A percentile compares a stretch with the other conserved stretches of the same genome.
Conservation (phyloP, 257 asterid genomes). For the Forsythia viridissima region DNA sequence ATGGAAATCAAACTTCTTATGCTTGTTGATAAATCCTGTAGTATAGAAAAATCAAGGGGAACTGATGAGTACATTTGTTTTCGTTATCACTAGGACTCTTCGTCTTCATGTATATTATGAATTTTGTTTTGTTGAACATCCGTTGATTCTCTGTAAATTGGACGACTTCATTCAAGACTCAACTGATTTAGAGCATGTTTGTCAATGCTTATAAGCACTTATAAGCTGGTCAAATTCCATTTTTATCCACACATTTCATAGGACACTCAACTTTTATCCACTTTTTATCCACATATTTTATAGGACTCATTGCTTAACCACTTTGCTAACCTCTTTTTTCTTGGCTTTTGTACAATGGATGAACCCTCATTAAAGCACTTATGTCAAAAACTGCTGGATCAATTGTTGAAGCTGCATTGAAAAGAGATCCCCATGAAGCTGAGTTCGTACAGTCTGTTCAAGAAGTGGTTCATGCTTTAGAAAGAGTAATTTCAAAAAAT, state of each 20-base stretch:
- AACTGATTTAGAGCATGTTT: background rate
- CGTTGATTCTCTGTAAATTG: background rate
- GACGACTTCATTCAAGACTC: background rate
- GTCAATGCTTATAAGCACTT: no score
- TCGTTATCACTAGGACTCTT: background rate
- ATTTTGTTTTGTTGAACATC: background rate
- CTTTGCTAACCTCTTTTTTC: background rate
- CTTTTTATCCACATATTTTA: no score
- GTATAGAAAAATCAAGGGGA: background rate
- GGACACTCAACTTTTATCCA: no score
- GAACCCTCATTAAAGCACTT: constrained; percentile 64
- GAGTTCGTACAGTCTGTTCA: constrained; percentile 94
- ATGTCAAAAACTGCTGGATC: constrained; percentile 99
- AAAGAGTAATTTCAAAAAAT: constrained; percentile 95
- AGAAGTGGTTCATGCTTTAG: constrained; percentile 95
- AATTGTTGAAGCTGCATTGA: constrained; percentile 91
- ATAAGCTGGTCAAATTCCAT: no score
- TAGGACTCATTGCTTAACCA: no score
- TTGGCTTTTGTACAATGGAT: constrained; percentile 31
- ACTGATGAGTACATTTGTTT: background rate
- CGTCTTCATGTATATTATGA: background rate
- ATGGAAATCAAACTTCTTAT: background rate
- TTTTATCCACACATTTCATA: no score
- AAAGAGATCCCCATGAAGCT: constrained; percentile 93
- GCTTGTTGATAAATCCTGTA: background rate